phyloP scores from a whole-genome alignment of 805 yeast genomes.

The Yamadazyma kitorensis region DNA sequence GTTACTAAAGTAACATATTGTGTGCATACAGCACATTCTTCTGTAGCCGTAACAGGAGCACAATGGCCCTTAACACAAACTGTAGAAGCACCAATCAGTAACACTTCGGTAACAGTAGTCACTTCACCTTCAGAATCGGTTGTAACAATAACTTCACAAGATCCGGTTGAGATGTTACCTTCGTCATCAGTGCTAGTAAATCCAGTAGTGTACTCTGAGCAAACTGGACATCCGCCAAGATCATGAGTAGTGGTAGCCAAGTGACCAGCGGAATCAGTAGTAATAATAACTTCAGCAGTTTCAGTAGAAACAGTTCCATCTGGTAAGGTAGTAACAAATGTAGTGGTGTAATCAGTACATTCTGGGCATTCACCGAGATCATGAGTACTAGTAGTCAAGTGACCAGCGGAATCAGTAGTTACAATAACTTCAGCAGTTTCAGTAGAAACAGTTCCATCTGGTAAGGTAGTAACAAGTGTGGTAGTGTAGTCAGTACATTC shows the following conservation, averaged over 20 bases:
- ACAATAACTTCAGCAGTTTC: constrained; percentile 14
- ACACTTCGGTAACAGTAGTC: background rate
- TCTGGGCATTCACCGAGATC: constrained; percentile 7
- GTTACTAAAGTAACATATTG: constrained; percentile 10
- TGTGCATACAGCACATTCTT: constrained; percentile 10
- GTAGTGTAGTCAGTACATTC: constrained; percentile 13
- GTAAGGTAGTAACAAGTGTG: constrained; percentile 10
- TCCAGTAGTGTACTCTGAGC: constrained; percentile 4
- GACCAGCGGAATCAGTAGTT: constrained; percentile 14
- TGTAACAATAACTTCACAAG: constrained; percentile 4
- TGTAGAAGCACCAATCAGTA: constrained; percentile 1
- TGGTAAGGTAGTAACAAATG: constrained; percentile 9
- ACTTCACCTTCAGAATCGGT: constrained; percentile 5
- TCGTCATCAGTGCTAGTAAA: constrained; percentile 1
- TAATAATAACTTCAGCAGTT: constrained; percentile 12
- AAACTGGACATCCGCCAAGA: constrained; percentile 6
- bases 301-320: constrained; percentile 14
- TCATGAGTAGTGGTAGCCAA: constrained; percentile 11
- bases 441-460: constrained; percentile 11
- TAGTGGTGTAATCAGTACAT: constrained; percentile 14
- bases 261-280: constrained; percentile 13
- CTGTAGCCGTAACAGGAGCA: constrained; percentile 6
- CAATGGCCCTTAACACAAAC: constrained; percentile 7
- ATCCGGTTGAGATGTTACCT: constrained; percentile 3
- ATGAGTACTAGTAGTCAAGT: constrained; percentile 11